A percentile compares a stretch with the other conserved stretches of the same genome.
These are phyloP conservation scores for Quercus suber DNA, from an alignment of 306 rosid species.

Conservation along the genomic window DNA sequence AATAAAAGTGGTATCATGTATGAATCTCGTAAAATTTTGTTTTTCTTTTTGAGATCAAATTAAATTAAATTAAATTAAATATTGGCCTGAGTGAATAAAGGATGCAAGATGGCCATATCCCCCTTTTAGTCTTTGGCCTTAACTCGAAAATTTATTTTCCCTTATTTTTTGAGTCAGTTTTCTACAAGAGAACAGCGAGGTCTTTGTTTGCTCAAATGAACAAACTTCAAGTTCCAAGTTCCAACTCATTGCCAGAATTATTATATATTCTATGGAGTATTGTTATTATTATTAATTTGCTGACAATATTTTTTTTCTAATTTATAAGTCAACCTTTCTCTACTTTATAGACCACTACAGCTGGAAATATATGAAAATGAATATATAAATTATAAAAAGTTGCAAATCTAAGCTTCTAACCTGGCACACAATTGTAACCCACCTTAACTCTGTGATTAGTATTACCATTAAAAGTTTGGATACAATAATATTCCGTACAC, in stretches of 20 bases:
- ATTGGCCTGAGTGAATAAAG: too few species aligned
- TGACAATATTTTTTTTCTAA: slow-evolving; percentile 29
- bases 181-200: too few species aligned
- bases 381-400: slow-evolving; percentile 13
- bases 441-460: not conserved
- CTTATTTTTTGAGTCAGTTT: too few species aligned
- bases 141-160: too few species aligned
- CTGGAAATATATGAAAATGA: slow-evolving; percentile 44
- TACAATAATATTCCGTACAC: slow-evolving; percentile 25
- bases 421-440: slow-evolving; percentile 38
- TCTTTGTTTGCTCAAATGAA: too few species aligned
- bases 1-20: too few species aligned
- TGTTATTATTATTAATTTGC: slow-evolving; percentile 1
- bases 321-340: slow-evolving; percentile 29
- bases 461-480: not conserved
- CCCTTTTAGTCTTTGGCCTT: too few species aligned
- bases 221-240: not conserved
- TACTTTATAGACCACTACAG: slow-evolving; percentile 40
- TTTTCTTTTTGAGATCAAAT: too few species aligned
- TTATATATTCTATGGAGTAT: not conserved
- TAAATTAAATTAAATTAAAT: too few species aligned
- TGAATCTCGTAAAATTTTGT: too few species aligned
- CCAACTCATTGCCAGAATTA: not conserved
- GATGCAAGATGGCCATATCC: too few species aligned
- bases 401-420: slow-evolving; percentile 34